Evolutionary conservation across 768 basidiomycete genomes (phyloP).

Genomic region (Sporobolomyces phaffii): DNA sequence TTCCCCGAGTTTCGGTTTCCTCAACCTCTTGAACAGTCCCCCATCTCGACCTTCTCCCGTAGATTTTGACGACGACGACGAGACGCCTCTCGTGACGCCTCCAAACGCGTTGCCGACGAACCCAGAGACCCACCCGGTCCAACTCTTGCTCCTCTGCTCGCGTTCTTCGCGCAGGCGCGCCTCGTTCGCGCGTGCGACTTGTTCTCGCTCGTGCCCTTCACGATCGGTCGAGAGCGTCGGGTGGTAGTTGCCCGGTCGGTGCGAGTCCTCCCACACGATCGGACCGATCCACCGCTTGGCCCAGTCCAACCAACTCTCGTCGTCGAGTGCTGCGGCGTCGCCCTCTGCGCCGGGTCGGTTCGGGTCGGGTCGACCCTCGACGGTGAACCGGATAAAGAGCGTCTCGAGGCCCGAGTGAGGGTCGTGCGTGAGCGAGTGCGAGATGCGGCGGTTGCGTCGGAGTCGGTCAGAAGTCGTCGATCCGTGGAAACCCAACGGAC

Average conservation of each 20-base stretch:
- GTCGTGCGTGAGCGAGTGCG: constrained; percentile 12
- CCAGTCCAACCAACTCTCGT: constrained; percentile 24
- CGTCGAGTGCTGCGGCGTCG: not conserved
- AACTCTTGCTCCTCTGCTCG: not conserved
- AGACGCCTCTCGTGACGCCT: constrained; percentile 2
- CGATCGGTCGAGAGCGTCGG: not conserved
- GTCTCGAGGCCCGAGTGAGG: constrained; percentile 22
- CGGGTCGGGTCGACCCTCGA: constrained; percentile 22
- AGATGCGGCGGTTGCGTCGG: constrained; percentile 26
- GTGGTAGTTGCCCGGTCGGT: constrained; percentile 17
- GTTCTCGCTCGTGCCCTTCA: not conserved
- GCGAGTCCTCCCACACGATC: constrained; percentile 25
- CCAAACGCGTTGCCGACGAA: constrained; percentile 1
- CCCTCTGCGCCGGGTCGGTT: too few relatives aligned
- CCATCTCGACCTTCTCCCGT: not conserved
- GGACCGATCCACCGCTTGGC: constrained; percentile 34
- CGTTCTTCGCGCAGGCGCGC: not conserved
- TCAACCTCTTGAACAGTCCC: constrained; percentile 23
- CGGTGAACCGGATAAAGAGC: constrained; percentile 34
- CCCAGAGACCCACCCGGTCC: not conserved
- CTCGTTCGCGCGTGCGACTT: not conserved
- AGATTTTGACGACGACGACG: not conserved
- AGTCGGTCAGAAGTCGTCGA: constrained; percentile 4
- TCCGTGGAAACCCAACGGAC: constrained; percentile 30
- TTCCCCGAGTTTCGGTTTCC: constrained; percentile 33